These are phyloP conservation scores for Miamiensis avidus DNA, from an alignment of 169 alveolate genomes.

Conservation along the genomic window DNA sequence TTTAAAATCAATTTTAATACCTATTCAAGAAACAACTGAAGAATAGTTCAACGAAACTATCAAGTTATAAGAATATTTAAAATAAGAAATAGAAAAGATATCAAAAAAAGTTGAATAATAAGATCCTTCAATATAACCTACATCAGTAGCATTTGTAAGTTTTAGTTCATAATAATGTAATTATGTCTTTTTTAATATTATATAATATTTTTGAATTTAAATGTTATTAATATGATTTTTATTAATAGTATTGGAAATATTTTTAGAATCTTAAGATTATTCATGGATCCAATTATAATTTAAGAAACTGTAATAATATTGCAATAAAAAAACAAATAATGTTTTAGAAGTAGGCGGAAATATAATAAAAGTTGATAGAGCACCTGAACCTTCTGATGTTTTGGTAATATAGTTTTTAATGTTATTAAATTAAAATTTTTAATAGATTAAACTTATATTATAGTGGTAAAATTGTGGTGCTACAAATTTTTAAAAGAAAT, in stretches of 20 bases:
- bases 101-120: background rate
- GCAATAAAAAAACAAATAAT: background rate
- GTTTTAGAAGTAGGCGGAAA: background rate
- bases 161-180: background rate
- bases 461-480: background rate
- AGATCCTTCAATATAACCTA: background rate
- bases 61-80: too few relatives aligned
- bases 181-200: too few relatives aligned
- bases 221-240: too few relatives aligned
- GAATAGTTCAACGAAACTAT: background rate
- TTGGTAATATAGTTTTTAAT: background rate
- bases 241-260: too few relatives aligned
- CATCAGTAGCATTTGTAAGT: background rate
- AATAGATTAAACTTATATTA: too few relatives aligned
- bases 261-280: too few relatives aligned
- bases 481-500: too few relatives aligned
- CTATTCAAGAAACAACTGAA: too few relatives aligned
- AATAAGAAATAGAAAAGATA: too few relatives aligned
- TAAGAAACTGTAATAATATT: background rate
- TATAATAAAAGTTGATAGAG: background rate
- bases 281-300: background rate
- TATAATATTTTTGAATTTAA: too few relatives aligned
- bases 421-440: too few relatives aligned
- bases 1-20: too few relatives aligned
- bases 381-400: background rate